Percentiles rank a stretch among this genome's conserved stretches.
These are phyloP conservation scores for Leptographium galeiforme DNA, from an alignment of 2,329 filamentous ascomycete species.

Conservation along the genomic window DNA sequence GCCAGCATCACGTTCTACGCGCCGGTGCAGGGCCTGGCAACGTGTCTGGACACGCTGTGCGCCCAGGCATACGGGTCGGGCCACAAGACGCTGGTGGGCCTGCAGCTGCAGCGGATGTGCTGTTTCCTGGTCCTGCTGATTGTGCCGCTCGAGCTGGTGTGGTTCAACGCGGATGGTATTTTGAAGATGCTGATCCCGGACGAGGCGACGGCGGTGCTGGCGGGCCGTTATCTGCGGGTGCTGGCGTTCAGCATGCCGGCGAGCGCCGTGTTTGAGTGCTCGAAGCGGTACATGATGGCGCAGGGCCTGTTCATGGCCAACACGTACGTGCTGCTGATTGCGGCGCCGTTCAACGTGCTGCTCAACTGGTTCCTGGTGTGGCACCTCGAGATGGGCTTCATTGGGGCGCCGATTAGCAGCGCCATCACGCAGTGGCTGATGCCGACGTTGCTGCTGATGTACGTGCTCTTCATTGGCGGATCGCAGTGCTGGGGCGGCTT, in stretches of 20 bases:
- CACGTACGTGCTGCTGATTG: constrained; percentile 62
- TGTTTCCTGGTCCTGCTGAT: constrained; percentile 58
- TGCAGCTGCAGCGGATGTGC: constrained; percentile 70
- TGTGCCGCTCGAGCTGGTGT: constrained; percentile 57
- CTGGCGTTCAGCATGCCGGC: constrained; percentile 59
- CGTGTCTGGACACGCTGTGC: constrained; percentile 82
- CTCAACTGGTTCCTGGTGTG: constrained; percentile 73
- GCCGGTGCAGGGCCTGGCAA: constrained; percentile 73
- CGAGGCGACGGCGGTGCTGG: constrained; percentile 53
- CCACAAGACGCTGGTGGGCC: constrained; percentile 72
- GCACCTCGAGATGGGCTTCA: constrained; percentile 53
- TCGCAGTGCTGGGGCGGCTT: constrained; percentile 73
- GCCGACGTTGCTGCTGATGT: constrained; percentile 57
- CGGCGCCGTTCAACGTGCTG: constrained; percentile 62
- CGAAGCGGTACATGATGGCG: constrained; percentile 70
- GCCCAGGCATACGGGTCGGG: constrained; percentile 90
- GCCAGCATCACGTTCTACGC: constrained; percentile 67
- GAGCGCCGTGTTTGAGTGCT: constrained; percentile 62
- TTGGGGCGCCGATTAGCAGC: constrained; percentile 68
- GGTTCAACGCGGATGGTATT: constrained; percentile 54
- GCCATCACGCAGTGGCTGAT: constrained; percentile 63
- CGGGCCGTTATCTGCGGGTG: constrained; percentile 60
- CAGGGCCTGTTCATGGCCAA: constrained; percentile 73
- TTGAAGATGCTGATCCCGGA: constrained; percentile 56
- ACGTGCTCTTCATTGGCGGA: constrained; percentile 59